Percentiles rank a stretch among this genome's conserved stretches.
Evolutionary conservation across 1,139 yeast genomes (phyloP).

Genomic region (Kodamaea arcana): DNA sequence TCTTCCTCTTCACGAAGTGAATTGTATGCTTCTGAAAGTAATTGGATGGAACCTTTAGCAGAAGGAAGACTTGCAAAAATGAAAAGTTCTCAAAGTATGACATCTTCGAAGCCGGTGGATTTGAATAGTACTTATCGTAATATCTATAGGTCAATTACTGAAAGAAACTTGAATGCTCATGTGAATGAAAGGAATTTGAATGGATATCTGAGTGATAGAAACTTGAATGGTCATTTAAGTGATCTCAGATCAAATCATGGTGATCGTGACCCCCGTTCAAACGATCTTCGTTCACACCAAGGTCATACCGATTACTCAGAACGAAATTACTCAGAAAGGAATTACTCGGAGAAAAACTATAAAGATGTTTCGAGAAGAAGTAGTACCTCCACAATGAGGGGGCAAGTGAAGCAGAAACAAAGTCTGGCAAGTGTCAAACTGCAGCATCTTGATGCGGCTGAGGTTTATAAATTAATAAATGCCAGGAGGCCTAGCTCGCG

Average conservation of each 20-base stretch:
- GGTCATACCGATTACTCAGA: not conserved
- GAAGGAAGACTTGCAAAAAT: conserved; percentile 15
- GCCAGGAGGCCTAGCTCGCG: not conserved
- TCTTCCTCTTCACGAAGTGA: conserved; percentile 36
- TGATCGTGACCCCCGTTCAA: conserved; percentile 9
- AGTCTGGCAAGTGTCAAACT: not conserved
- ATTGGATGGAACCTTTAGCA: conserved; percentile 39
- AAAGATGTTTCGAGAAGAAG: conserved; percentile 1
- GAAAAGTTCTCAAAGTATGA: conserved; percentile 28
- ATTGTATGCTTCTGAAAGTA: conserved; percentile 35
- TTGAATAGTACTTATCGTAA: conserved; percentile 29
- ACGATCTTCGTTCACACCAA: no score
- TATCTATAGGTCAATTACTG: conserved; percentile 38
- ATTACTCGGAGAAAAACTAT: no score
- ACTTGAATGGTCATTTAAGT: conserved; percentile 17
- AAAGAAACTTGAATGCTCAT: conserved; percentile 22
- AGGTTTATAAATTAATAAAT: conserved; percentile 14
- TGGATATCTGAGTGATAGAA: conserved; percentile 35
- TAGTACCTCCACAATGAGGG: not conserved
- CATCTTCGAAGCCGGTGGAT: conserved; percentile 13
- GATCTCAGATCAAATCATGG: no score
- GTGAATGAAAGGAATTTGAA: conserved; percentile 31
- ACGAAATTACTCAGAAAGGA: no score
- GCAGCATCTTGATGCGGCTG: conserved; percentile 9
- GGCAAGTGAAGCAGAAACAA: not conserved